A percentile compares a stretch with the other conserved stretches of the same genome.
These are phyloP conservation scores for Furcasterigmium sp. DNA, from an alignment of 2,329 filamentous ascomycete species.

Conservation along the genomic window DNA sequence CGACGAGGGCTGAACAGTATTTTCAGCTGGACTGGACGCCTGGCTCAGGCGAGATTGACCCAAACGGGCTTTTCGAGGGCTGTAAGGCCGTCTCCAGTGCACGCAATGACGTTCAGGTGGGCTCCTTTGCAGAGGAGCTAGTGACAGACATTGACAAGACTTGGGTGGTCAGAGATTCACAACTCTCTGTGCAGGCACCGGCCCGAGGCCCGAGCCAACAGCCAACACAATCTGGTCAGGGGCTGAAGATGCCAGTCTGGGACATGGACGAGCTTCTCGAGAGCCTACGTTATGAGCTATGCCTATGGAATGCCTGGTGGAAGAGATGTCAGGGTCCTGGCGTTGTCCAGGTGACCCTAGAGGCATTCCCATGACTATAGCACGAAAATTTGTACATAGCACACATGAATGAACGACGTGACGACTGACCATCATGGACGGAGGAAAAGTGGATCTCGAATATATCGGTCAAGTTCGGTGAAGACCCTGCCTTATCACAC, in stretches of 20 bases:
- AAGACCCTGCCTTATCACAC: background rate
- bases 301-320: constrained; percentile 3
- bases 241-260: constrained; percentile 25
- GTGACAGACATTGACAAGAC: constrained; percentile 36
- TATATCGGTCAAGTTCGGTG: background rate
- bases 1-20: constrained; percentile 6
- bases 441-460: too few relatives aligned
- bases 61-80: constrained; percentile 15
- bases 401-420: too few relatives aligned
- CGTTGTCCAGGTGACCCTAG: too few relatives aligned
- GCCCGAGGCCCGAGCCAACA: constrained; percentile 17
- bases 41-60: background rate
- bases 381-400: too few relatives aligned
- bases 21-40: constrained; percentile 4
- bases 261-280: constrained; percentile 19
- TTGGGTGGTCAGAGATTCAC: constrained; percentile 26
- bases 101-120: constrained; percentile 22
- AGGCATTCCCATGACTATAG: too few relatives aligned
- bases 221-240: constrained; percentile 28
- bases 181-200: constrained; percentile 31
- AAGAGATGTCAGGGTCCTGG: background rate
- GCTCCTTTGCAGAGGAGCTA: constrained; percentile 36
- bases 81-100: constrained; percentile 3
- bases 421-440: too few relatives aligned
- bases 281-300: constrained; percentile 18